Percentiles rank a stretch among this genome's conserved stretches.
phyloP scores from a whole-genome alignment of 306 rosid genomes.

The Castanopsis chinensis region DNA sequence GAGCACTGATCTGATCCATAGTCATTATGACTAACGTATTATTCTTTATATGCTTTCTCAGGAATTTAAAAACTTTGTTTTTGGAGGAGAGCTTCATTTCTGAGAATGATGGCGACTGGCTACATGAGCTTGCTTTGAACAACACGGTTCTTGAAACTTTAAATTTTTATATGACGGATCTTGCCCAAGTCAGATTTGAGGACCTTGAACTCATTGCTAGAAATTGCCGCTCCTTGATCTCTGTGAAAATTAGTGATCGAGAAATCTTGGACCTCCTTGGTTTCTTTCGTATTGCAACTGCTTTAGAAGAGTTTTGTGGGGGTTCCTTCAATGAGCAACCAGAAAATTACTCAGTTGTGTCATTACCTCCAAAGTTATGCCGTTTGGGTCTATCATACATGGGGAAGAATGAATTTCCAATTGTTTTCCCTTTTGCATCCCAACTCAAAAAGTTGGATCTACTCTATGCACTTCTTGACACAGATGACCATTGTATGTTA shows the following conservation, averaged over 20 bases:
- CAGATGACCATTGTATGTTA: slow-evolving; percentile 83
- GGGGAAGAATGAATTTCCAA: slow-evolving; percentile 73
- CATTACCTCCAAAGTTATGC: slow-evolving; percentile 60
- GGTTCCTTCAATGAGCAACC: slow-evolving; percentile 64
- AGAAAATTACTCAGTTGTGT: slow-evolving; percentile 45
- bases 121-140: slow-evolving; percentile 78
- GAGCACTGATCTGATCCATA: slow-evolving; percentile 1
- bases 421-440: slow-evolving; percentile 70
- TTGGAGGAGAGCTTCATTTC: slow-evolving; percentile 73
- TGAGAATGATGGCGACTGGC: slow-evolving; percentile 82
- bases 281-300: slow-evolving; percentile 64
- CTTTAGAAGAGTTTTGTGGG: slow-evolving; percentile 87
- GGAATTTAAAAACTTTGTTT: slow-evolving; percentile 72
- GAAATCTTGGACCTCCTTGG: slow-evolving; percentile 64
- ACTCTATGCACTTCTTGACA: slow-evolving; percentile 78
- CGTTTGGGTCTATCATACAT: slow-evolving; percentile 75
- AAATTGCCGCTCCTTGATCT: slow-evolving; percentile 65
- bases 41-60: slow-evolving; percentile 26
- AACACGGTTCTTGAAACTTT: slow-evolving; percentile 82
- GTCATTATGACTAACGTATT: slow-evolving; percentile 1
- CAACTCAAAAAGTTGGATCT: slow-evolving; percentile 78
- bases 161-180: slow-evolving; percentile 84
- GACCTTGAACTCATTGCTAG: slow-evolving; percentile 89
- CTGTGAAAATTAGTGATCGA: slow-evolving; percentile 76
- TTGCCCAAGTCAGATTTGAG: slow-evolving; percentile 41